Evolutionary conservation across 495 filamentous ascomycete genomes (phyloP).

Genomic region (Penicillium mononematosum): DNA sequence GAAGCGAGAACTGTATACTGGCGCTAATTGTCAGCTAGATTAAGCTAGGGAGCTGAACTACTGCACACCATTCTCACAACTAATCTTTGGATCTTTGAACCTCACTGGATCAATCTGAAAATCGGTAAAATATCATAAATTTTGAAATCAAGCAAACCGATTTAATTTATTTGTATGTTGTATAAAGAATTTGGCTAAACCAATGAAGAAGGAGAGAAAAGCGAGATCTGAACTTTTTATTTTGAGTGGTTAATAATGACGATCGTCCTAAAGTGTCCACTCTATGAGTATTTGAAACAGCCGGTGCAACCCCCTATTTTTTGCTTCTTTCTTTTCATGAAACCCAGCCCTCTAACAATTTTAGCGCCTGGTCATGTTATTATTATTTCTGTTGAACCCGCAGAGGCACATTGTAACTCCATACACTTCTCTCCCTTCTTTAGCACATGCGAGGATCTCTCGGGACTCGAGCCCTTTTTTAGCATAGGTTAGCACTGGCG

Average conservation of each 20-base stretch:
- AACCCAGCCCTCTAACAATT: constrained; percentile 7
- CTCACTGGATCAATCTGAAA: background rate
- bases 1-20: background rate
- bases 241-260: constrained; percentile 8
- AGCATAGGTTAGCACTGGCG: background rate
- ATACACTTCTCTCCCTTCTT: background rate
- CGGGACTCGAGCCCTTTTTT: constrained; percentile 7
- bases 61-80: constrained; percentile 4
- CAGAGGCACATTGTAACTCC: background rate
- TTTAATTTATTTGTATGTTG: background rate
- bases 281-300: constrained; percentile 10
- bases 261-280: constrained; percentile 11
- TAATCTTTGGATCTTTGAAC: background rate
- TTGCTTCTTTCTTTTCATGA: constrained; percentile 11
- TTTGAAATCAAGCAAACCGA: background rate
- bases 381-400: background rate
- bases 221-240: constrained; percentile 5
- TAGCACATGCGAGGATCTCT: constrained; percentile 6
- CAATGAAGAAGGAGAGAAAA: constrained; percentile 5
- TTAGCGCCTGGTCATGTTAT: background rate
- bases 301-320: constrained; percentile 12
- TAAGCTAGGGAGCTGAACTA: constrained; percentile 3
- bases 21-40: constrained; percentile 1
- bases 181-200: background rate
- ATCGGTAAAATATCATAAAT: background rate